phyloP scores from a whole-genome alignment of 2,329 filamentous ascomycete species.

The Fusarium sp. region DNA sequence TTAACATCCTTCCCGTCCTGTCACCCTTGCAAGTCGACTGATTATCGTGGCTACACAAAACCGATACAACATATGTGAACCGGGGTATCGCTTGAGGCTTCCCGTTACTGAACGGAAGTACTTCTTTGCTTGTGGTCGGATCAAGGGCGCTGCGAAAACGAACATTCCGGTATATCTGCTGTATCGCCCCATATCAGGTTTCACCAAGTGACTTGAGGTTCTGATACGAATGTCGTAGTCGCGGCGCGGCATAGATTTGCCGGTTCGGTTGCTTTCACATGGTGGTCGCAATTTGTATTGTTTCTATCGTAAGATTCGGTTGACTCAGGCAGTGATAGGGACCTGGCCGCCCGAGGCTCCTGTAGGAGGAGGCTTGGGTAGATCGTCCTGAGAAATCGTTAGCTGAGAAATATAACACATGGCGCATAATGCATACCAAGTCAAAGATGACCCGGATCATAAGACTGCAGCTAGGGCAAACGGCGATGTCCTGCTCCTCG shows the following conservation, averaged over 20 bases:
- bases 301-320: conserved; percentile 5
- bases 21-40: conserved; percentile 11
- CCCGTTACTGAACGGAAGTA: background rate
- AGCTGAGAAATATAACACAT: background rate
- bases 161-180: background rate
- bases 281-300: background rate
- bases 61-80: background rate
- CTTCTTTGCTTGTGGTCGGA: background rate
- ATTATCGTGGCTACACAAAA: conserved; percentile 2
- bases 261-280: background rate
- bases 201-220: background rate
- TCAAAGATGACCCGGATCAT: conserved; percentile 98
- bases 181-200: background rate
- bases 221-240: background rate
- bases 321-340: conserved; percentile 54
- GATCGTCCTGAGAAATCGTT: conserved; percentile 53
- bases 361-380: conserved; percentile 54
- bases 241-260: background rate
- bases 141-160: background rate
- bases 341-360: conserved; percentile 51
- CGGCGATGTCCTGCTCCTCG: conserved; percentile 93
- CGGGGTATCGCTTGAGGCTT: background rate
- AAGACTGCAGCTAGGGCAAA: conserved; percentile 95
- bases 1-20: background rate
- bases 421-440: conserved; percentile 63